Percentiles rank a stretch among this genome's conserved stretches.
Evolutionary conservation across 78 protist species (phyloP).

Genomic region (Cyanophora paradoxa): DNA sequence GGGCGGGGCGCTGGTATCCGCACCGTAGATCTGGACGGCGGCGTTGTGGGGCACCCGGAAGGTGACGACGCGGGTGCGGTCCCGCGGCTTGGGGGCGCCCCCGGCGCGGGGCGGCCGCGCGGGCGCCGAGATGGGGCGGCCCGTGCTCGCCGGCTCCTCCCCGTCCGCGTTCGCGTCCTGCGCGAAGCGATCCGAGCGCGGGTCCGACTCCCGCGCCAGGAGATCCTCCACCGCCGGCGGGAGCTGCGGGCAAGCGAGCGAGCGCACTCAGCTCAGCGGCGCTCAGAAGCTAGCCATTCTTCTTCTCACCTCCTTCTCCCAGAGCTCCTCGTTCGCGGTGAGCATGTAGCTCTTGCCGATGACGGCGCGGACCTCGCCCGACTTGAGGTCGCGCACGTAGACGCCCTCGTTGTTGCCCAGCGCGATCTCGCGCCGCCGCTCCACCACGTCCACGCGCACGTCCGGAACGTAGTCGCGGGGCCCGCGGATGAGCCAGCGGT

Average conservation of each 20-base stretch:
- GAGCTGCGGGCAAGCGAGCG: too few species aligned
- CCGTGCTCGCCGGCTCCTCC: slow-evolving; percentile 50
- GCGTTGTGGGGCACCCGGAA: slow-evolving; percentile 86
- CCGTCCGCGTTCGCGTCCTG: not conserved
- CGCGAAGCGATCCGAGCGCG: not conserved
- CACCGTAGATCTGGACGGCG: slow-evolving; percentile 79
- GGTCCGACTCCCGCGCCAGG: slow-evolving; percentile 17
- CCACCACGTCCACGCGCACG: slow-evolving; percentile 67
- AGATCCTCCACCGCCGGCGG: slow-evolving; percentile 62
- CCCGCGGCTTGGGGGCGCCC: slow-evolving; percentile 41
- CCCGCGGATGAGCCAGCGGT: slow-evolving; percentile 62
- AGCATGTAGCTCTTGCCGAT: slow-evolving; percentile 74
- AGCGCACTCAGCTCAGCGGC: too few species aligned
- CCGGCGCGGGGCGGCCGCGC: slow-evolving; percentile 25
- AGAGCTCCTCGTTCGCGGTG: slow-evolving; percentile 66
- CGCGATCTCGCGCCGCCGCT: slow-evolving; percentile 66
- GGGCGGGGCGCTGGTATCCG: too few species aligned
- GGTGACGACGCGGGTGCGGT: slow-evolving; percentile 61
- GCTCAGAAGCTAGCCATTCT: too few species aligned
- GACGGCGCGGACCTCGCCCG: slow-evolving; percentile 67
- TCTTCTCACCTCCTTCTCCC: slow-evolving; percentile 69
- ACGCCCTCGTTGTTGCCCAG: slow-evolving; percentile 75
- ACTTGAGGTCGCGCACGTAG: slow-evolving; percentile 71
- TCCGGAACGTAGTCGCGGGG: slow-evolving; percentile 79
- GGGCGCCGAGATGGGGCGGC: slow-evolving; percentile 34